Conservation (phyloP, 148 eudicot genomes). For the Chenopodium berlandieri region DNA sequence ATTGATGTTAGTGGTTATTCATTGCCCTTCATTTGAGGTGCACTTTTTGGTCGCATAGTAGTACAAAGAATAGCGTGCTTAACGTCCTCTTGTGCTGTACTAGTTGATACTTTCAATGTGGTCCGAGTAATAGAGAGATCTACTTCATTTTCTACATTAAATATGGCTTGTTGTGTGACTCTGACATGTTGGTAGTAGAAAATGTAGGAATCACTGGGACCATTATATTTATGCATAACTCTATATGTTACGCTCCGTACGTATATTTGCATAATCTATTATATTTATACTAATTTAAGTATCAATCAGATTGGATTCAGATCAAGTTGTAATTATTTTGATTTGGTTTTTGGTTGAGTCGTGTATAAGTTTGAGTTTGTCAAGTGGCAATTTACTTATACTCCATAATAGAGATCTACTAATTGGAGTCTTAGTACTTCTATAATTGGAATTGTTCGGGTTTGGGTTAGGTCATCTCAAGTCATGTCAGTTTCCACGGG, state of each 20-base stretch:
- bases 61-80: background rate
- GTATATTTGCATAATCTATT: background rate
- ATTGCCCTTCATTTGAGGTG: background rate
- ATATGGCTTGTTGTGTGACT: constrained; percentile 8
- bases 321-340: background rate
- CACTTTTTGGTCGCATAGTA: background rate
- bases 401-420: too few species aligned
- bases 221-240: background rate
- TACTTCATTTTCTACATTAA: background rate
- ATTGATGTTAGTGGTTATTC: too few species aligned
- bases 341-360: background rate
- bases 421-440: background rate
- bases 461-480: too few species aligned
- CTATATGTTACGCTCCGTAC: background rate
- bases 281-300: too few species aligned
- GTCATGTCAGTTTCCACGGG: too few species aligned
- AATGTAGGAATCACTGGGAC: background rate
- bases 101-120: background rate
- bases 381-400: background rate
- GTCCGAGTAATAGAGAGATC: background rate
- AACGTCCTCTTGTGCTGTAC: background rate
- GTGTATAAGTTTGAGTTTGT: background rate
- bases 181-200: constrained; percentile 7
- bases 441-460: background rate
- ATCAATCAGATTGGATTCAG: background rate